Percentiles rank a stretch among this genome's conserved stretches.
phyloP scores from a whole-genome alignment of 2,329 filamentous ascomycete species.

The Ascochyta clinopodiicola region DNA sequence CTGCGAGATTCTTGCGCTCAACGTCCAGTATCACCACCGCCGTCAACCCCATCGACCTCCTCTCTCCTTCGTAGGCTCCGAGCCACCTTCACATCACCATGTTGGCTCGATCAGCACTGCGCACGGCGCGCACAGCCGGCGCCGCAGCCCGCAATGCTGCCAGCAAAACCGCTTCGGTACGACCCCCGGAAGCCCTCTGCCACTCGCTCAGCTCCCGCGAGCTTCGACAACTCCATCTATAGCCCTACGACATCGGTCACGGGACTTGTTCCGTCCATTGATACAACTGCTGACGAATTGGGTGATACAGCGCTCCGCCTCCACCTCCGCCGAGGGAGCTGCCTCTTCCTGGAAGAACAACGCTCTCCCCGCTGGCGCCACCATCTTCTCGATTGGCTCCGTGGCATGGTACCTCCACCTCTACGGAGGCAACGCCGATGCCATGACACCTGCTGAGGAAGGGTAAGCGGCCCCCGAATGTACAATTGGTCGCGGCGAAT shows the following conservation, averaged over 20 bases:
- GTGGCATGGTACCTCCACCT: constrained; percentile 98
- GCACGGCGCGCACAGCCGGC: constrained; percentile 85
- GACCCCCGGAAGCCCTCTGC: constrained; percentile 38
- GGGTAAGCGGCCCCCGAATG: constrained; percentile 72
- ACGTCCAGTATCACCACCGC: constrained; percentile 37
- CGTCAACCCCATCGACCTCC: constrained; percentile 46
- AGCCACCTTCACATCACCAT: constrained; percentile 65
- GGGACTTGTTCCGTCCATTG: constrained; percentile 34
- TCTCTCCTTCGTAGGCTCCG: constrained; percentile 41
- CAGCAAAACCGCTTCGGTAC: constrained; percentile 56
- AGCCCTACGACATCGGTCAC: constrained; percentile 16
- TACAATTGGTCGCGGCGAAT: constrained; percentile 28
- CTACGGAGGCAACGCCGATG: constrained; percentile 86
- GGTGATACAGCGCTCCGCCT: constrained; percentile 62
- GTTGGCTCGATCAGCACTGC: constrained; percentile 92
- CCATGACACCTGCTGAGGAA: constrained; percentile 94
- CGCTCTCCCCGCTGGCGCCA: constrained; percentile 84
- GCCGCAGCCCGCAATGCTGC: constrained; percentile 73
- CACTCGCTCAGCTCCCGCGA: constrained; percentile 35
- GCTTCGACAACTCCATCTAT: constrained; percentile 34
- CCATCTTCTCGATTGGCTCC: constrained; percentile 83
- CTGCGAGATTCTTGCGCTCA: constrained; percentile 15
- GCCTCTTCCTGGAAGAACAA: constrained; percentile 83
- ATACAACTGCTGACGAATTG: constrained; percentile 40
- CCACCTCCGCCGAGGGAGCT: constrained; percentile 70